phyloP scores from a whole-genome alignment of 441 rosid species.

The Adansonia grandidieri region DNA sequence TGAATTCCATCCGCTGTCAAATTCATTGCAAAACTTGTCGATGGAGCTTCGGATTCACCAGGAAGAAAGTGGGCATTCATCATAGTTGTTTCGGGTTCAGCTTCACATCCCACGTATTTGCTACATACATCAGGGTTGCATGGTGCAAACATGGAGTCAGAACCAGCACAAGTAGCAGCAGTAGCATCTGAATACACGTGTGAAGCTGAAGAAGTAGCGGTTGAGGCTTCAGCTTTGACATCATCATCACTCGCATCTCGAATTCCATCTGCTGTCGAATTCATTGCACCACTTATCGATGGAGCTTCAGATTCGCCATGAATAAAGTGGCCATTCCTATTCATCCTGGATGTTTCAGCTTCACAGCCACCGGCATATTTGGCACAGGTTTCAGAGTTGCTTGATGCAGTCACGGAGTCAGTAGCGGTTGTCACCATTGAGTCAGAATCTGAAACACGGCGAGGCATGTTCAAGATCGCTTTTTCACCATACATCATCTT shows the following conservation, averaged over 20 bases:
- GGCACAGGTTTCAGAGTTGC: neutral
- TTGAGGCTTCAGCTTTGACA: neutral
- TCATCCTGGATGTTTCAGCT: neutral
- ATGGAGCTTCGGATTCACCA: neutral
- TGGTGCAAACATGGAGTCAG: too few relatives aligned
- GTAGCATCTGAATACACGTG: too few relatives aligned
- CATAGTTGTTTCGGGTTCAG: too few relatives aligned
- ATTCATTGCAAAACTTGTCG: too few relatives aligned
- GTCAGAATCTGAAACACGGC: constrained; percentile 22
- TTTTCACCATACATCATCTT: constrained; percentile 55
- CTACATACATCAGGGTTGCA: too few relatives aligned
- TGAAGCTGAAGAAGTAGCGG: too few relatives aligned
- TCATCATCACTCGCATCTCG: neutral
- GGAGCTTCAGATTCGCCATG: neutral
- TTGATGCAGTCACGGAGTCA: neutral
- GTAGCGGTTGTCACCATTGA: constrained; percentile 37
- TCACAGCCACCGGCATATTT: neutral
- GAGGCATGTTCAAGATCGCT: constrained; percentile 66
- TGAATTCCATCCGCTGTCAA: too few relatives aligned
- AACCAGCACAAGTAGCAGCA: too few relatives aligned
- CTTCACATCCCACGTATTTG: too few relatives aligned
- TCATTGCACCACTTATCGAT: neutral
- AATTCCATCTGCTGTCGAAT: neutral
- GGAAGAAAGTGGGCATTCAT: constrained; percentile 37
- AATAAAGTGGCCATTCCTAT: neutral